These are phyloP conservation scores for Pleomassaria siparia DNA, from an alignment of 2,329 filamentous ascomycete genomes.

Conservation along the genomic window DNA sequence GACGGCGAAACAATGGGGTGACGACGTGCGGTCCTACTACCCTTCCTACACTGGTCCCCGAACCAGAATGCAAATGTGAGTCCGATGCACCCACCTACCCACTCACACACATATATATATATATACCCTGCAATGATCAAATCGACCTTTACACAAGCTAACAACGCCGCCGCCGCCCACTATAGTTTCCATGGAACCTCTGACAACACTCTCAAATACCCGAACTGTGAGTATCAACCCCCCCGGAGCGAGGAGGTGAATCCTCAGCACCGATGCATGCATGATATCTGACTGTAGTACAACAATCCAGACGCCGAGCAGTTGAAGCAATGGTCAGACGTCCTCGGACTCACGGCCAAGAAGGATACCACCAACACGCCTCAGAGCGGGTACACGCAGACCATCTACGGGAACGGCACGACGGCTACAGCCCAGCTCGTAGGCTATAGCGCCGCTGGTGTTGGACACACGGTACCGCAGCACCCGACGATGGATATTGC, in stretches of 20 bases:
- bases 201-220: conserved; percentile 18
- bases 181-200: conserved; percentile 19
- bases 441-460: conserved; percentile 22
- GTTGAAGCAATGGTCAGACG: conserved; percentile 32
- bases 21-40: conserved; percentile 13
- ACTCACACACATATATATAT: background rate
- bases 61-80: conserved; percentile 20
- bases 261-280: no score
- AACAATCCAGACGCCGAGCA: conserved; percentile 21
- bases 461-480: conserved; percentile 29
- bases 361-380: conserved; percentile 24
- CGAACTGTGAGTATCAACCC: conserved; percentile 13
- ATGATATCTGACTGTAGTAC: background rate
- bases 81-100: background rate
- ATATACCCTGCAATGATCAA: no score
- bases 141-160: background rate
- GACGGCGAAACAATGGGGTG: conserved; percentile 20
- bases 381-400: conserved; percentile 26
- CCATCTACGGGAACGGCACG: conserved; percentile 29
- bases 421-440: conserved; percentile 21
- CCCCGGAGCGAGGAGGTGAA: background rate
- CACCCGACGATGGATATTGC: conserved; percentile 18
- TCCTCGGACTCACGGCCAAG: conserved; percentile 20
- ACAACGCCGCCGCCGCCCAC: background rate
- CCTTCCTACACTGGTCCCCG: conserved; percentile 17